Evolutionary conservation across 2,329 filamentous ascomycete genomes (phyloP).

Genomic region (Diaporthe longicolla): DNA sequence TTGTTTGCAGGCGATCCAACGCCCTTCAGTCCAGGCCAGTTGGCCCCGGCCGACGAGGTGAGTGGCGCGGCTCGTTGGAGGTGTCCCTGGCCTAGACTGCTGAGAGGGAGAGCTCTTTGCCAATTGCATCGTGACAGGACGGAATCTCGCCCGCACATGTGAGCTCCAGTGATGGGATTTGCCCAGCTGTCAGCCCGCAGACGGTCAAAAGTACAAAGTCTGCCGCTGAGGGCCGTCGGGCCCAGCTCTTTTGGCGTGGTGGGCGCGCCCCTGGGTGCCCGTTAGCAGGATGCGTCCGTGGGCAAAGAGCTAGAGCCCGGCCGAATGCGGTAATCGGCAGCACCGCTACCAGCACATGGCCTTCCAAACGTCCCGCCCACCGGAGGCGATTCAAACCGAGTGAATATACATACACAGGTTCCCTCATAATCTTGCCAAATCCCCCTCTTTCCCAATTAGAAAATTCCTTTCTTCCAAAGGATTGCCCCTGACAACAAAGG

Average conservation of each 20-base stretch:
- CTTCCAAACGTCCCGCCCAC: slow-evolving; percentile 38
- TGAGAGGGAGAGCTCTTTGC: slow-evolving; percentile 1
- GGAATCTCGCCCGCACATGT: slow-evolving; percentile 12
- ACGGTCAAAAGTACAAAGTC: slow-evolving; percentile 37
- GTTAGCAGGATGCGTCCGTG: slow-evolving; percentile 40
- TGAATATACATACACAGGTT: slow-evolving; percentile 44
- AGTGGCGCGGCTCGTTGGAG: slow-evolving; percentile 23
- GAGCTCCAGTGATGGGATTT: slow-evolving; percentile 5
- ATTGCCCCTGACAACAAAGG: slow-evolving; percentile 42
- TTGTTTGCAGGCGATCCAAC: slow-evolving; percentile 35
- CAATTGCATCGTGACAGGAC: slow-evolving; percentile 41
- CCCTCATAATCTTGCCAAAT: slow-evolving; percentile 26
- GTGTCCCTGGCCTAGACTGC: slow-evolving; percentile 15
- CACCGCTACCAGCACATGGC: slow-evolving; percentile 42
- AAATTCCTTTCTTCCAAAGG: slow-evolving; percentile 33
- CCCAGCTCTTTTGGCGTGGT: slow-evolving; percentile 32
- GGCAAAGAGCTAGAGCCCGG: slow-evolving; percentile 36
- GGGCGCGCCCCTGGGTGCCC: slow-evolving; percentile 16
- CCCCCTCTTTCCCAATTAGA: slow-evolving; percentile 30
- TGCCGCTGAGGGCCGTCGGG: slow-evolving; percentile 32
- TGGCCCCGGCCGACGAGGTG: slow-evolving; percentile 25
- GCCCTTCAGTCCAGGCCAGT: neutral
- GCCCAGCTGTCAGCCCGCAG: slow-evolving; percentile 28
- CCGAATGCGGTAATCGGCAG: slow-evolving; percentile 44
- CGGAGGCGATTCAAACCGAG: slow-evolving; percentile 33